phyloP scores from a whole-genome alignment of 2,329 filamentous ascomycete genomes.

The Bipolaris gigantea region DNA sequence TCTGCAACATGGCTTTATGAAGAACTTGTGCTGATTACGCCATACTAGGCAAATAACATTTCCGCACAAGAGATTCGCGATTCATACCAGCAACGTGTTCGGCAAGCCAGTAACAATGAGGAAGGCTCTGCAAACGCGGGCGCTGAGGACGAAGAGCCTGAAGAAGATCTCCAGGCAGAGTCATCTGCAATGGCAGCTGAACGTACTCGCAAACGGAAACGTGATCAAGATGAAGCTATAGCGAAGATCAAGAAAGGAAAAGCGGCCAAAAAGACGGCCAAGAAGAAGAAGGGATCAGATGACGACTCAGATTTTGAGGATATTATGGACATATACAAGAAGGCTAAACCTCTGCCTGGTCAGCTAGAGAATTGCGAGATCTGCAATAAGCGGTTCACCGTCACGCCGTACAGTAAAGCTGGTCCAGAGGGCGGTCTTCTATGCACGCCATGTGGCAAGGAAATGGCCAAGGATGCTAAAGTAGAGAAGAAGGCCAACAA shows the following conservation, averaged over 20 bases:
- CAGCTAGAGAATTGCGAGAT: slow-evolving; percentile 87
- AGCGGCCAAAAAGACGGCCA: slow-evolving; percentile 51
- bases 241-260: slow-evolving; percentile 53
- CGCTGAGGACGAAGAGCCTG: slow-evolving; percentile 39
- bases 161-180: slow-evolving; percentile 40
- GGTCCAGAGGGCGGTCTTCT: slow-evolving; percentile 84
- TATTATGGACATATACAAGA: slow-evolving; percentile 58
- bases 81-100: slow-evolving; percentile 59
- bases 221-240: slow-evolving; percentile 55
- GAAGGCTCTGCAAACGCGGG: slow-evolving; percentile 40
- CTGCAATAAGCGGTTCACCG: slow-evolving; percentile 86
- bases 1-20: not conserved
- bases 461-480: slow-evolving; percentile 68
- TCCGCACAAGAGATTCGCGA: slow-evolving; percentile 65
- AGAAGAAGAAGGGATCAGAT: slow-evolving; percentile 47
- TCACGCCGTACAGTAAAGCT: slow-evolving; percentile 83
- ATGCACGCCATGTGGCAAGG: slow-evolving; percentile 78
- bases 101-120: slow-evolving; percentile 47
- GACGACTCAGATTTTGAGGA: slow-evolving; percentile 53
- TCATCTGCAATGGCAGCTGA: slow-evolving; percentile 49
- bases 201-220: slow-evolving; percentile 58
- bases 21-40: not conserved
- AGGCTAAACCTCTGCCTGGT: slow-evolving; percentile 67
- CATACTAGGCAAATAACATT: slow-evolving; percentile 68
- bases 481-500: slow-evolving; percentile 61